Base-by-base conservation (phyloP, 2,329 filamentous ascomycete genomes). In the Xylaria digitata region DNA sequence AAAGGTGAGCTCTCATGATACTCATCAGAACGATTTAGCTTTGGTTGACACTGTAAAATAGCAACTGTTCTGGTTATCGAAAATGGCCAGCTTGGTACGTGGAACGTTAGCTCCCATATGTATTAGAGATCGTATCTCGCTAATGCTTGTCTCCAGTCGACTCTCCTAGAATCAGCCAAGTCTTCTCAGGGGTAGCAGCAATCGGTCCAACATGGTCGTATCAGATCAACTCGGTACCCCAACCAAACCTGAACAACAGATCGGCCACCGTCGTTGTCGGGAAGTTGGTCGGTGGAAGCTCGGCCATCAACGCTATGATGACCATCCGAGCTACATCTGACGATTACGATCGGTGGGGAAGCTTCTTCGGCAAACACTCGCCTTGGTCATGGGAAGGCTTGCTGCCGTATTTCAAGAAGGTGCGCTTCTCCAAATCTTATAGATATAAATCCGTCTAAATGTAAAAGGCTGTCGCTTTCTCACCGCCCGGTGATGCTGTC, bases 291-390 rank as follows among this genome's bases (percentile, higher is more conserved):
- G 75, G 75, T 4, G 75, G 75, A 1, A 75, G 75, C 54, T 76
- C 75, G 0, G 73, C 73, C 6, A 74, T 75, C 46, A 76, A 76
- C 32, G 74, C 74, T 1, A 76, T 76, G 74, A 75, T 75, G 73
- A 73, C 73, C 2, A 71, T 76, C 17, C 68, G 75, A 46, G 75
- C 66, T 5, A 75, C 73, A 0, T 73, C 73, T 0, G 73, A 76
- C 23, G 75, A 76, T 55, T 76, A 80, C 50, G 73, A 79, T 56
- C 74, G 76, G 21, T 80, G 78, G 78, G 76, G 75, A 0, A 69
- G 68, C 43, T 76, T 80, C 54, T 78, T 79, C 50, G 68, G 71
- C 7, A 67, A 73, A 26, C 54, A 57, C 19, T 75, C 74, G 2
- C 66, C 71, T 34, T 78, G 77, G 77, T 74, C 71, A 40, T 78